phyloP scores from a whole-genome alignment of 2,329 filamentous ascomycete genomes.

The Nigrospora sphaerica region DNA sequence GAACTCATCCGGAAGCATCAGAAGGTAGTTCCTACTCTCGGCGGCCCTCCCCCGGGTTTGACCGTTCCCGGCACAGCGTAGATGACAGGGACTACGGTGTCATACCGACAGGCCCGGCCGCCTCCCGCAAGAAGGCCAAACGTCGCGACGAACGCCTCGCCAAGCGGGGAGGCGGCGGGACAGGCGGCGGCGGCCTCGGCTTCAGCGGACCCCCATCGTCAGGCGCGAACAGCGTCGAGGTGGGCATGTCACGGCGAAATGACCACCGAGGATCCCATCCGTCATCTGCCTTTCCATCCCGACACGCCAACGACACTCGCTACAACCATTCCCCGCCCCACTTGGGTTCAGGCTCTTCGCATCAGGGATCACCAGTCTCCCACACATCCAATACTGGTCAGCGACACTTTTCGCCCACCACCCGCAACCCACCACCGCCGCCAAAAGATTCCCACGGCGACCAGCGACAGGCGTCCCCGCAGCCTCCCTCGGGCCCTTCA shows the following conservation, averaged over 20 bases:
- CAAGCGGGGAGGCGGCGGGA: conserved; percentile 12
- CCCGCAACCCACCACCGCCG: conserved; percentile 57
- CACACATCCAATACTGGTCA: conserved; percentile 51
- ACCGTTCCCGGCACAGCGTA: conserved; percentile 2
- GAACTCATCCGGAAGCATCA: conserved; percentile 11
- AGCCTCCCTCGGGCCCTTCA: conserved; percentile 50
- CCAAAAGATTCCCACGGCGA: conserved; percentile 49
- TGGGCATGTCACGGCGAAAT: conserved; percentile 33
- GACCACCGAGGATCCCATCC: conserved; percentile 28
- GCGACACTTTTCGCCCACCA: conserved; percentile 32
- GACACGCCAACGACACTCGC: conserved; percentile 29
- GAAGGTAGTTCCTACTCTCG: conserved; percentile 18
- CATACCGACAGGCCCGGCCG: conserved; percentile 13
- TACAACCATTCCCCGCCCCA: conserved; percentile 48
- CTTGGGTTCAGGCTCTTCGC: conserved; percentile 42
- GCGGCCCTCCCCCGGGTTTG: conserved; percentile 13
- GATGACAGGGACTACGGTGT: too few species aligned
- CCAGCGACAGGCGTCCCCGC: conserved; percentile 43
- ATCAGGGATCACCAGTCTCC: conserved; percentile 52
- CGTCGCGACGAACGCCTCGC: conserved; percentile 32
- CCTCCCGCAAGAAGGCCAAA: conserved; percentile 26
- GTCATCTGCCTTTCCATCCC: conserved; percentile 26
- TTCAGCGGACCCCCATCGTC: conserved; percentile 25
- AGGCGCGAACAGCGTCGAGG: conserved; percentile 42
- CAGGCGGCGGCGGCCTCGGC: too few species aligned